These are phyloP conservation scores for Calonectria pseudoturangicola DNA, from an alignment of 2,329 filamentous ascomycete species.

Conservation along the genomic window DNA sequence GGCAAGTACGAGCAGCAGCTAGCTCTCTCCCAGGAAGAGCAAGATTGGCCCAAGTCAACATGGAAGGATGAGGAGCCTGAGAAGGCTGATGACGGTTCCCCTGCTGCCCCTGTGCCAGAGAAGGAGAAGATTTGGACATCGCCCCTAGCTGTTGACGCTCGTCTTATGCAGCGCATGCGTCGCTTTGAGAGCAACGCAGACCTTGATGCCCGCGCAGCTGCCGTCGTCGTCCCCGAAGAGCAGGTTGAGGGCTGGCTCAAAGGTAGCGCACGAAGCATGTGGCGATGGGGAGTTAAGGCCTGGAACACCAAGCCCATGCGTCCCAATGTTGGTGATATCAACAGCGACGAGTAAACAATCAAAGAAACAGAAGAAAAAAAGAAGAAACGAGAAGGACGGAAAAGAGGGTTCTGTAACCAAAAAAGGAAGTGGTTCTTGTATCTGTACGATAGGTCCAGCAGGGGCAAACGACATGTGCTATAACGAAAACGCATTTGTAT, in stretches of 20 bases:
- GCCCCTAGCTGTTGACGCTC: conserved; percentile 83
- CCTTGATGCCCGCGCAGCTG: conserved; percentile 80
- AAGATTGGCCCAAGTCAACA: conserved; percentile 88
- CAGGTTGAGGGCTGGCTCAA: conserved; percentile 83
- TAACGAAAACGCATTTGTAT: conserved; percentile 46
- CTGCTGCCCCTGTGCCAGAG: conserved; percentile 61
- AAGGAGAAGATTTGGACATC: conserved; percentile 85
- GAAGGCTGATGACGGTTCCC: conserved; percentile 64
- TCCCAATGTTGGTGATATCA: conserved; percentile 64
- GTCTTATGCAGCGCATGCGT: conserved; percentile 87
- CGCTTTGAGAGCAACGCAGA: conserved; percentile 82
- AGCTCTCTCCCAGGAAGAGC: conserved; percentile 82
- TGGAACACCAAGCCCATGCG: conserved; percentile 64
- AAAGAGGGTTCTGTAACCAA: not conserved
- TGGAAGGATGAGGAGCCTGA: conserved; percentile 72
- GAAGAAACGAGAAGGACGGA: not conserved
- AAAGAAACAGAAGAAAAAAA: not conserved
- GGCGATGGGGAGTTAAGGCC: conserved; percentile 68
- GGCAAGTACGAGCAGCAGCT: conserved; percentile 66
- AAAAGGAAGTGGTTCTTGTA: conserved; percentile 37
- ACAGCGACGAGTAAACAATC: conserved; percentile 57
- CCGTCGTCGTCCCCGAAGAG: conserved; percentile 78
- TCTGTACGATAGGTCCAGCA: conserved; percentile 48
- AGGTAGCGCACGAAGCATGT: conserved; percentile 72
- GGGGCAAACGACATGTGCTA: conserved; percentile 37